phyloP scores from a whole-genome alignment of 2,329 filamentous ascomycete genomes.

The Penicillium sp. region DNA sequence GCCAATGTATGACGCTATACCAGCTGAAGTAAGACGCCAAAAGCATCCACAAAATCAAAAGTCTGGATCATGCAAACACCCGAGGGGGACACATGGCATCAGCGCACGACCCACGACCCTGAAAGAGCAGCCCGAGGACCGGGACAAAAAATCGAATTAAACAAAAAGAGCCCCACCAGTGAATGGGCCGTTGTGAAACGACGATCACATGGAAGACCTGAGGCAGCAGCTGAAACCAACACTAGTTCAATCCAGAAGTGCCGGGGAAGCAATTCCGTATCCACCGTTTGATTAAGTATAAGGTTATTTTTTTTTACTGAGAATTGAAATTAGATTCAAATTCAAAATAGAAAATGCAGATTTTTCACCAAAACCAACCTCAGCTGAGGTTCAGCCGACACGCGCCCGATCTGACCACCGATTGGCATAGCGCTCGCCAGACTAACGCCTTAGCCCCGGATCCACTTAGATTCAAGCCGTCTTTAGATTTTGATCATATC shows the following conservation, averaged over 20 bases:
- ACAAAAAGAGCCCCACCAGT: conserved; percentile 1
- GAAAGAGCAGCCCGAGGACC: neutral
- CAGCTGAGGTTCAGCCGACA: conserved; percentile 23
- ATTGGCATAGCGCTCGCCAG: conserved; percentile 17
- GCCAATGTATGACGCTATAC: neutral
- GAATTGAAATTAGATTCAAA: neutral
- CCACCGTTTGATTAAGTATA: conserved; percentile 1
- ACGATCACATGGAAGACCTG: conserved; percentile 1
- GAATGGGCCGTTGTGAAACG: neutral
- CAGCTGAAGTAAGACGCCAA: neutral
- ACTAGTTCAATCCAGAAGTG: neutral
- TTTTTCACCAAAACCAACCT: conserved; percentile 7
- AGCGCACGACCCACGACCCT: neutral
- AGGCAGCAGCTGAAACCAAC: neutral
- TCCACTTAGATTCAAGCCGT: conserved; percentile 12
- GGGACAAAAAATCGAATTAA: neutral
- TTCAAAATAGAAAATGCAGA: neutral
- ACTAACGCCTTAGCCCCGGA: conserved; percentile 21
- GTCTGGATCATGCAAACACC: neutral
- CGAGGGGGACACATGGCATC: conserved; percentile 3
- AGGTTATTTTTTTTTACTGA: neutral
- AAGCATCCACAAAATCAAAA: neutral
- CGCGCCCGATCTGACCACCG: conserved; percentile 9
- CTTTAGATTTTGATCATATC: neutral
- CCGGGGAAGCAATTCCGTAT: neutral